Evolutionary conservation across 2,329 filamentous ascomycete genomes (phyloP), one percentile per base, ranked within the genome.

Genomic region (Aspergillus cejpii): DNA sequence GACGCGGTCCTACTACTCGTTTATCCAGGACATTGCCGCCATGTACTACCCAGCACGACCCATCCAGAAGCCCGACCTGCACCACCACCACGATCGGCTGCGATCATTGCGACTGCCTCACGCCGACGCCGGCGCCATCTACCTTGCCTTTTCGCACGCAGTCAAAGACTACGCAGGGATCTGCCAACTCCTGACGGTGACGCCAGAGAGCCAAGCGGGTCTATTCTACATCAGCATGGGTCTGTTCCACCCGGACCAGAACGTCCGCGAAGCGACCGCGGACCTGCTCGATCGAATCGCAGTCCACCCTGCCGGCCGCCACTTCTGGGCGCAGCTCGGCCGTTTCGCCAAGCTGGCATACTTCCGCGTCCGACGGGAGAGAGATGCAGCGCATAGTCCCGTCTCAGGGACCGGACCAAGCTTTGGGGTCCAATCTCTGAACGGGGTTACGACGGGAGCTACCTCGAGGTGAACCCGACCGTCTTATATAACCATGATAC

Each of bases 1-100:
- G 52, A 97, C 92, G 1, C 78, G 92, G 49, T 94, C 87, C 60
- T 98, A 98, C 63, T 95, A 94, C 69, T 89, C 87, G 54, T 97
- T 88, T 62, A 91, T 97, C 52, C 87, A 94, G 73, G 87, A 70
- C 46, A 64, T 69, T n/a, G 66, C 67, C 15, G 56, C 64, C 29
- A 61, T 64, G 49, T 67, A 65, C 44, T 63, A 58, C 40, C 60
- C 65, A n/a, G 60, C 65, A 10, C 61, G 60, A 33, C 63, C 62
- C 45, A 61, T 70, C 53, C 68, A 67, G 60, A 60, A 62, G 41
- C 56, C 72, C 20, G 92, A 98, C 63, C 72, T 98, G 7, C 83
- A 90, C 55, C 90, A 97, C 66, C 84, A 96, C 64, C 88, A 96
- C 64, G 91, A 97, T 67, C 87, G 89, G 6, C 76, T 98, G 5